phyloP scores from a whole-genome alignment of 441 rosid species.

The Rhodomyrtus psidioides region DNA sequence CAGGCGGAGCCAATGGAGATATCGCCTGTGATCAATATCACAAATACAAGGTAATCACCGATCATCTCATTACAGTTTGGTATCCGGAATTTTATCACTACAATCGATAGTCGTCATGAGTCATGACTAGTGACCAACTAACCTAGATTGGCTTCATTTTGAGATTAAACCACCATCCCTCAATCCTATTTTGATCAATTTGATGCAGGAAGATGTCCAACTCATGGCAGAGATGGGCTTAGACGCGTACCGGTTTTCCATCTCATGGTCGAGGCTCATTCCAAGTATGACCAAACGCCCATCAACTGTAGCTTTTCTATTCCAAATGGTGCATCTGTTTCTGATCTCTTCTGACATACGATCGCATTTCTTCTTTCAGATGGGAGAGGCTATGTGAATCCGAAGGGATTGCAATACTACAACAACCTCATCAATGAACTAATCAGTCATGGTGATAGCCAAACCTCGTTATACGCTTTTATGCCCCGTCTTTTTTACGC shows the following conservation, averaged over 20 bases:
- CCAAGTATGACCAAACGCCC: background rate
- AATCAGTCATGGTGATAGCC: background rate
- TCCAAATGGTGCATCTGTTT: background rate
- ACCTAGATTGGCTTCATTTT: background rate
- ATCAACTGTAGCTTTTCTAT: background rate
- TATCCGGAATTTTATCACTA: background rate
- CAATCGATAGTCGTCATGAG: background rate
- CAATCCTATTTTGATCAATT: background rate
- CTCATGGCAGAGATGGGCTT: conserved; percentile 13
- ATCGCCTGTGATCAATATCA: conserved; percentile 15
- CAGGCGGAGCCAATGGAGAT: conserved; percentile 7
- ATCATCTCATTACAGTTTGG: background rate
- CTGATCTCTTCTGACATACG: background rate
- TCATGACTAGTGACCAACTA: background rate
- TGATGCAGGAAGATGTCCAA: conserved; percentile 17
- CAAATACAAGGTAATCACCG: conserved; percentile 6
- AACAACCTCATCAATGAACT: conserved; percentile 12
- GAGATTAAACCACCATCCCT: background rate
- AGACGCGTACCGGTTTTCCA: conserved; percentile 12
- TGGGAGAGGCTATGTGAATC: conserved; percentile 16
- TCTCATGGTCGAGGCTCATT: conserved; percentile 17
- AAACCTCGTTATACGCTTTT: background rate
- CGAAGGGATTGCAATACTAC: conserved; percentile 10
- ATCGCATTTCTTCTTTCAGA: background rate
- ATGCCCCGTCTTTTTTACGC: background rate